Evolutionary conservation across 768 basidiomycete genomes (phyloP), one percentile per base, ranked within the genome.

Genomic region (Pulveroboletus sp.): DNA sequence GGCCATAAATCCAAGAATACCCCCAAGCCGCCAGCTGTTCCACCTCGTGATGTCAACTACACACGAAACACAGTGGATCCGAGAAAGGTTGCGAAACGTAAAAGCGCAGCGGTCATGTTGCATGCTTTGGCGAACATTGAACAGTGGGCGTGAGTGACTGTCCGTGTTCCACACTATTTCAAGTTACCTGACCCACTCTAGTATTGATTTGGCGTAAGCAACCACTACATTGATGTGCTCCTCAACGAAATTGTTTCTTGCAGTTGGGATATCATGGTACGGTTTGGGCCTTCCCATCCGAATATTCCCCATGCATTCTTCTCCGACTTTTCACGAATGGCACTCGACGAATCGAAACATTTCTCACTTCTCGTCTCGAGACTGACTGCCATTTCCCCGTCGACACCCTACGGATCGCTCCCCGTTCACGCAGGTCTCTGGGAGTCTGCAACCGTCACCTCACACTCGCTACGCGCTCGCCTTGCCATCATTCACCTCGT

Each of bases 401-500:
- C 41, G 27, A 42, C 41, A 7, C 41, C 41, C 5, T 29, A 42
- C 7, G 41, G 41, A 6, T 27, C 27, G 9, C 17, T 29, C 3
- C 41, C 27, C n/a, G 41, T 42, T 5, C 41, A 42, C 1, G 41
- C 41, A 8, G 27, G 41, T 13, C 27, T 42, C 41, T 42, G 26
- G 41, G 27, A 42, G 13, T 42, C 41, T 5, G 27, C 27, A 4
- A 29, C 41, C 6, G 41, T 42, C 27, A 42, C 41, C 12, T 19
- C 27, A 3, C 27, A 29, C 17, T 42, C 41, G 1, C 27, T 42
- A 6, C 41, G 26, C n/a, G 41, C 17, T 17, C 41, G 27, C 13
- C 27, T 42, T 16, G 27, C 41, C 1, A 90, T 91, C 64, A 87
- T 93, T 58, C 88, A 90, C 57, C 80, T 92, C 14, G 87, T 91